Conservation (phyloP, 768 basidiomycete species). For the Boletus edulis region DNA sequence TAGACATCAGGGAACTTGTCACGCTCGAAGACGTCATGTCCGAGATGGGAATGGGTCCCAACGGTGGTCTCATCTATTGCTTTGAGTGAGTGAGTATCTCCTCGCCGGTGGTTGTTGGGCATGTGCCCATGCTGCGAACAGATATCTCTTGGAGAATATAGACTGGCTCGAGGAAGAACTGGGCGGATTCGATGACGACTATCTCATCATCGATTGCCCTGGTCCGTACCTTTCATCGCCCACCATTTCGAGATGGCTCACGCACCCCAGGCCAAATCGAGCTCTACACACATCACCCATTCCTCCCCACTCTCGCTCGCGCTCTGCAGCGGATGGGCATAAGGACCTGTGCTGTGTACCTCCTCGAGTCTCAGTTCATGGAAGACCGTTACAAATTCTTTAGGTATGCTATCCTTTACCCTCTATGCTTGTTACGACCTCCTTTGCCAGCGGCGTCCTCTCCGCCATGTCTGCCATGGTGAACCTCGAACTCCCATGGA, state of each 20-base stretch:
- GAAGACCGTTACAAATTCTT: constrained; percentile 99
- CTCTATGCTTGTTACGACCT: constrained; percentile 4
- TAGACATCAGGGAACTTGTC: constrained; percentile 93
- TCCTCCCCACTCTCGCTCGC: constrained; percentile 87
- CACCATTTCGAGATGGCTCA: constrained; percentile 3
- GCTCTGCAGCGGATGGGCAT: constrained; percentile 74
- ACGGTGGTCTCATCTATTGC: constrained; percentile 96
- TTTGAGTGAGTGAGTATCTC: constrained; percentile 89
- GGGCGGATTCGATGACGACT: constrained; percentile 94
- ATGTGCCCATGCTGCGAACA: constrained; percentile 30
- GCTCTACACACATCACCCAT: constrained; percentile 96
- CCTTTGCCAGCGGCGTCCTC: constrained; percentile 71
- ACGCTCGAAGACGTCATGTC: constrained; percentile 94
- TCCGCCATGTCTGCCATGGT: constrained; percentile 99
- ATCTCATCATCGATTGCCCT: constrained; percentile 90
- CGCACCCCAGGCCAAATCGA: constrained; percentile 83
- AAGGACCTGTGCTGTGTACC: constrained; percentile 84
- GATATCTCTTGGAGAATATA: constrained; percentile 94
- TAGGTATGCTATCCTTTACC: constrained; percentile 46
- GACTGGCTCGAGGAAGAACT: constrained; percentile 98
- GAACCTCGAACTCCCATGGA: constrained; percentile 93
- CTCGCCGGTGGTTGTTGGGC: not conserved
- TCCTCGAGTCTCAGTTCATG: constrained; percentile 99
- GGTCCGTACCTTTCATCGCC: constrained; percentile 42
- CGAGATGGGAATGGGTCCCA: constrained; percentile 93